Evolutionary conservation across 805 yeast genomes (phyloP).

Genomic region (Kodamaea hsintzibuensis): DNA sequence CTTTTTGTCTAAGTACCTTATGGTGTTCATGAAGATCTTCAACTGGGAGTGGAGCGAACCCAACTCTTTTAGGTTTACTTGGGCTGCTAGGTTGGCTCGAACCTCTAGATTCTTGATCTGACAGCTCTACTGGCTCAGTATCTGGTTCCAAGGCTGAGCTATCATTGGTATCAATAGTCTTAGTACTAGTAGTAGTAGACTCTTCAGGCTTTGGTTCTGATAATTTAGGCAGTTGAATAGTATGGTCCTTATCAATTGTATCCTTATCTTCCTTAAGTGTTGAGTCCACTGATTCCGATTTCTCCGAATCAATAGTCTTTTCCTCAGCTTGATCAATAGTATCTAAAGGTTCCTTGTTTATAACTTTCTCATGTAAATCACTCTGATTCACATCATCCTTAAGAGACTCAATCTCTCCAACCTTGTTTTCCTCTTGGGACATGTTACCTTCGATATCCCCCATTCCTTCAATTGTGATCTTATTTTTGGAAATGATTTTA

Average conservation of each 20-base stretch:
- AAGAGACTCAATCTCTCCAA: too few species aligned
- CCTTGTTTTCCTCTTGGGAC: too few species aligned
- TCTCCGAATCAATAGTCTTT: not conserved
- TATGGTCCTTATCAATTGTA: not conserved
- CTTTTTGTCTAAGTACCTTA: constrained; percentile 24
- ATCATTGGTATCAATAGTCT: not conserved
- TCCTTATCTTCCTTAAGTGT: not conserved
- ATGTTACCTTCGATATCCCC: not conserved
- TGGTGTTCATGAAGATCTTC: constrained; percentile 40
- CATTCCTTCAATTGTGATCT: not conserved
- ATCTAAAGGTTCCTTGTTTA: not conserved
- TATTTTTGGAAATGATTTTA: not conserved
- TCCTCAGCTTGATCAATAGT: not conserved
- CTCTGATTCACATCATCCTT: not conserved
- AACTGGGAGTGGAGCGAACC: constrained; percentile 39
- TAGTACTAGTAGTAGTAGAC: not conserved
- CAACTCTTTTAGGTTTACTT: constrained; percentile 29
- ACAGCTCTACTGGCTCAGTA: not conserved
- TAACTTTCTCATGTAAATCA: not conserved
- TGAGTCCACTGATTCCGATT: not conserved
- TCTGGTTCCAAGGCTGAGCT: not conserved
- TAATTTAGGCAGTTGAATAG: not conserved
- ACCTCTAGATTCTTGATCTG: not conserved
- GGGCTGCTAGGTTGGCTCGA: not conserved
- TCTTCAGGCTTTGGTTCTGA: not conserved